Conservation (phyloP, 768 basidiomycete genomes). For the Boletus speciosus region DNA sequence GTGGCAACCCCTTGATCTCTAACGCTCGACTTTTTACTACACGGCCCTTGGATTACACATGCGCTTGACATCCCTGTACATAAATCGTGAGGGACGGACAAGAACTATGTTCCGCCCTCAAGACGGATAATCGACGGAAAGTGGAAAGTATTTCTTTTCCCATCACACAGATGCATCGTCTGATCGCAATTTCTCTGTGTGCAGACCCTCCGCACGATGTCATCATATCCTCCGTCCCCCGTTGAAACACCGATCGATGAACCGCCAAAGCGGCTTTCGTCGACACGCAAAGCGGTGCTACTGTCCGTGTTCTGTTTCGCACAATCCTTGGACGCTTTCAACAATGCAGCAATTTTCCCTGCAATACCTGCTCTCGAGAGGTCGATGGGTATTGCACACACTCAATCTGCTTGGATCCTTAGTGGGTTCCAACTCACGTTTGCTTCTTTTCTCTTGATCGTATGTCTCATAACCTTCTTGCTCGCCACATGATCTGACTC, state of each 20-base stretch:
- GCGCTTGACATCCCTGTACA: background rate
- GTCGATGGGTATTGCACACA: slow-evolving; percentile 7
- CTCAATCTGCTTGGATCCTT: slow-evolving; percentile 34
- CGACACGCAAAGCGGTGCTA: slow-evolving; percentile 27
- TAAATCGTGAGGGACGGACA: background rate
- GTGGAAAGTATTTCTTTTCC: too few relatives aligned
- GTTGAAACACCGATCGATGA: slow-evolving; percentile 1
- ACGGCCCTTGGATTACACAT: background rate
- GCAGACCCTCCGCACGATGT: slow-evolving; percentile 9
- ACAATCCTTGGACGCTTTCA: slow-evolving; percentile 44
- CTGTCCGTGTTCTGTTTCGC: slow-evolving; percentile 39
- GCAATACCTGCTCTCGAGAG: slow-evolving; percentile 36
- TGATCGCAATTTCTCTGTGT: background rate
- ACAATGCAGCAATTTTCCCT: slow-evolving; percentile 39
- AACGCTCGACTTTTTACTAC: background rate
- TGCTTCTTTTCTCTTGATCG: slow-evolving; percentile 35
- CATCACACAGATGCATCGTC: background rate
- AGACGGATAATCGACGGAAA: background rate
- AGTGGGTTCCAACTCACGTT: slow-evolving; percentile 47
- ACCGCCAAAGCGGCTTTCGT: slow-evolving; percentile 15
- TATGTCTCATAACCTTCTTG: slow-evolving; percentile 5
- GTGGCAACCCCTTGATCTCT: background rate
- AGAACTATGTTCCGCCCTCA: too few relatives aligned
- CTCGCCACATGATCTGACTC: slow-evolving; percentile 6
- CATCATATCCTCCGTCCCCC: background rate